A percentile compares a stretch with the other conserved stretches of the same genome.
These are phyloP conservation scores for Strobilomyces echinocephalus DNA, from an alignment of 768 basidiomycete genomes.

Conservation along the genomic window DNA sequence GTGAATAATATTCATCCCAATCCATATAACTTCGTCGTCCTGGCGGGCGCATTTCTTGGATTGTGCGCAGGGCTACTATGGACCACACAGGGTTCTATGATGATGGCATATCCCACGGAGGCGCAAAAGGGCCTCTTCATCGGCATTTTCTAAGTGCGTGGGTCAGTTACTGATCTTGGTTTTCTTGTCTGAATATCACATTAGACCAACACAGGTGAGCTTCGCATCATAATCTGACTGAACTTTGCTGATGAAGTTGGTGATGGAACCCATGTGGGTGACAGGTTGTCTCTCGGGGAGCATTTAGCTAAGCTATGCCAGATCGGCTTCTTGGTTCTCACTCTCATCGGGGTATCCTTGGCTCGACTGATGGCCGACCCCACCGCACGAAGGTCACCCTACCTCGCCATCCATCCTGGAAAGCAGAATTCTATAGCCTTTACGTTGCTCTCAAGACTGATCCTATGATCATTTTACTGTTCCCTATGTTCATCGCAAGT, in stretches of 20 bases:
- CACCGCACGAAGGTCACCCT: constrained; percentile 62
- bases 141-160: constrained; percentile 64
- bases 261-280: constrained; percentile 70
- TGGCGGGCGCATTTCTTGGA: constrained; percentile 68
- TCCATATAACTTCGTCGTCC: constrained; percentile 62
- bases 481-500: constrained; percentile 82
- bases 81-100: constrained; percentile 82
- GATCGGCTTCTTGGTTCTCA: constrained; percentile 75
- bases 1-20: constrained; percentile 64
- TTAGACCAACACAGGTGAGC: constrained; percentile 30
- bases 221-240: not conserved
- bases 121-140: constrained; percentile 72
- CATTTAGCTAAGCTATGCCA: constrained; percentile 23
- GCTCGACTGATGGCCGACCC: constrained; percentile 73
- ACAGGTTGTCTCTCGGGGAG: not conserved
- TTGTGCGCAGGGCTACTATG: constrained; percentile 69
- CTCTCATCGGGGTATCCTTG: constrained; percentile 60
- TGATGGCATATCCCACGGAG: constrained; percentile 82
- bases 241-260: constrained; percentile 38
- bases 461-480: constrained; percentile 66
- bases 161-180: not conserved
- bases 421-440: constrained; percentile 64
- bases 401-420: constrained; percentile 72
- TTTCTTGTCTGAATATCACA: not conserved
- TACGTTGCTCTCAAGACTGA: constrained; percentile 66